phyloP scores from a whole-genome alignment of 75 land plant species.

The Chamaecyparis obtusa region DNA sequence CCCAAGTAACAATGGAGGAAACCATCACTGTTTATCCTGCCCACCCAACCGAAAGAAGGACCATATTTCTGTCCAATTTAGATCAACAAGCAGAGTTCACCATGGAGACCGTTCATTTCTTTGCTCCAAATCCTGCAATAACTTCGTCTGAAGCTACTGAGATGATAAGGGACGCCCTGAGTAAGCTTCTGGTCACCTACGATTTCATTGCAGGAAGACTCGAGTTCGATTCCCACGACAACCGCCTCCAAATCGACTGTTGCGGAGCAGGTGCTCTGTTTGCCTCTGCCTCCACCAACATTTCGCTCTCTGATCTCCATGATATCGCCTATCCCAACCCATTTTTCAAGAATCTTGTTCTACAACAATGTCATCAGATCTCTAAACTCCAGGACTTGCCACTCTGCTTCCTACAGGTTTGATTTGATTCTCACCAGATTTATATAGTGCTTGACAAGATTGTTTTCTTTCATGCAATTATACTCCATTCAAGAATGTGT shows the following conservation, averaged over 20 bases:
- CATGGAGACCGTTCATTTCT: constrained; percentile 60
- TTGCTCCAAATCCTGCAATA: constrained; percentile 4
- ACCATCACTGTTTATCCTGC: not conserved
- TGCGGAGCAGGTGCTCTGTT: constrained; percentile 36
- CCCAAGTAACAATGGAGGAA: not conserved
- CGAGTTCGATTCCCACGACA: not conserved
- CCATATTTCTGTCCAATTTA: constrained; percentile 55
- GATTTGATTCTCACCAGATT: too few species aligned
- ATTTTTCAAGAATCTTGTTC: too few species aligned
- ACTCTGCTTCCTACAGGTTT: too few species aligned
- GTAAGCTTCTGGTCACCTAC: constrained; percentile 30
- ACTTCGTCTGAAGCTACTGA: not conserved
- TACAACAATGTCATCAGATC: too few species aligned
- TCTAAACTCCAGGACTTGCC: too few species aligned
- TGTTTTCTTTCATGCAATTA: too few species aligned
- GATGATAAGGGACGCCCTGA: not conserved
- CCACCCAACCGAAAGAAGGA: constrained; percentile 19
- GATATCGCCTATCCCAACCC: too few species aligned
- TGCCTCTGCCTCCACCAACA: constrained; percentile 17
- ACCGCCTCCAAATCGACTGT: constrained; percentile 32
- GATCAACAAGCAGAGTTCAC: constrained; percentile 51
- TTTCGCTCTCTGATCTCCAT: too few species aligned
- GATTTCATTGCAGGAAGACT: constrained; percentile 52
- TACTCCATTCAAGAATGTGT: too few species aligned
- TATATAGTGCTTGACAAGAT: too few species aligned